Percentiles rank a stretch among this genome's conserved stretches.
These are phyloP conservation scores for Macroventuria anomochaeta DNA, from an alignment of 2,329 filamentous ascomycete species.

Conservation along the genomic window DNA sequence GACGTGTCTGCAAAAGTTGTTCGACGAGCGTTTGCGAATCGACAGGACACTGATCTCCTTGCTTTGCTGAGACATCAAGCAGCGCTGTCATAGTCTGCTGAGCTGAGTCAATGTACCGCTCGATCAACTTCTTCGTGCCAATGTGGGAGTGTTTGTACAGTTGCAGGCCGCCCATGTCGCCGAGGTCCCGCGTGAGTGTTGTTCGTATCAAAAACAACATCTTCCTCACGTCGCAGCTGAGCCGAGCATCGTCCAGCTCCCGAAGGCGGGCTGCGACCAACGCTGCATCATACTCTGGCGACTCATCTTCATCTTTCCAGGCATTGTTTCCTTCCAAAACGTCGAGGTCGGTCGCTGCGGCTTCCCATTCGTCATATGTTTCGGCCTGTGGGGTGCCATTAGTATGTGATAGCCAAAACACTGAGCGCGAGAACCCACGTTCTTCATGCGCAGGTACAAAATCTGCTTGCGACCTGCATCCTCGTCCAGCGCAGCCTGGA, in stretches of 20 bases:
- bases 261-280: constrained; percentile 73
- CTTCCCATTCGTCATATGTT: constrained; percentile 74
- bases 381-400: constrained; percentile 61
- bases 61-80: constrained; percentile 65
- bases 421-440: constrained; percentile 57
- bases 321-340: constrained; percentile 76
- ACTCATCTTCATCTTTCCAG: constrained; percentile 76
- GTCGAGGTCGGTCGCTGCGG: constrained; percentile 78
- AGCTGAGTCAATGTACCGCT: constrained; percentile 83
- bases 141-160: constrained; percentile 85
- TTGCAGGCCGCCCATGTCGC: constrained; percentile 81
- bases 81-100: constrained; percentile 75
- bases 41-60: constrained; percentile 57
- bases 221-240: constrained; percentile 71
- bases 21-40: constrained; percentile 69
- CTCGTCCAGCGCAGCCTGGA: constrained; percentile 9
- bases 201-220: constrained; percentile 86
- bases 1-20: constrained; percentile 72
- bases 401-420: constrained; percentile 35
- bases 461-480: constrained; percentile 60
- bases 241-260: constrained; percentile 76
- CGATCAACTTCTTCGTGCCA: constrained; percentile 86
- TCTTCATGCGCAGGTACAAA: constrained; percentile 68
- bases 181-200: constrained; percentile 78
- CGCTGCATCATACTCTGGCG: constrained; percentile 73